These are phyloP conservation scores for Pichia phayaonensis DNA, from an alignment of 805 yeast genomes.

Conservation along the genomic window DNA sequence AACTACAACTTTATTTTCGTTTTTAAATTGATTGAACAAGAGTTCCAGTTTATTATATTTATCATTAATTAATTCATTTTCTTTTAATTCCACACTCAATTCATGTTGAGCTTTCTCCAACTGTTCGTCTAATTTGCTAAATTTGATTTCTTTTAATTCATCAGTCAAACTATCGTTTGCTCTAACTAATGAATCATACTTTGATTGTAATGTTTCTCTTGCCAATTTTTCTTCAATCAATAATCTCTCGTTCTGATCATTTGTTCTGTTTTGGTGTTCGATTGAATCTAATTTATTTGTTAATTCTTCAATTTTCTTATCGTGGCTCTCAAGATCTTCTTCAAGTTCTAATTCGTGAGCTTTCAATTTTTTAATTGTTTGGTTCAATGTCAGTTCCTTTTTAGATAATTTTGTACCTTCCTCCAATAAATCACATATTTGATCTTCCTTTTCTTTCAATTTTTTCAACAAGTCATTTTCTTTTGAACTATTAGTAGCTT, in stretches of 20 bases:
- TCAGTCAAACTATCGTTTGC: slow-evolving; percentile 21
- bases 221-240: slow-evolving; percentile 28
- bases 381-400: slow-evolving; percentile 62
- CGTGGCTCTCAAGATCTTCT: slow-evolving; percentile 26
- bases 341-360: slow-evolving; percentile 34
- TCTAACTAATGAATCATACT: slow-evolving; percentile 17
- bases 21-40: slow-evolving; percentile 19
- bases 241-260: not conserved
- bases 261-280: slow-evolving; percentile 1
- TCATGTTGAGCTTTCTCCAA: slow-evolving; percentile 27
- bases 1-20: slow-evolving; percentile 17
- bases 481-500: not conserved
- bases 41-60: slow-evolving; percentile 16
- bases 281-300: not conserved
- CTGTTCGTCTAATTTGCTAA: slow-evolving; percentile 29
- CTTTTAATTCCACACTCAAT: slow-evolving; percentile 26
- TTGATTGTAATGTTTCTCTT: slow-evolving; percentile 17
- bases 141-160: slow-evolving; percentile 27
- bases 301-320: slow-evolving; percentile 21
- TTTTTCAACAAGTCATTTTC: slow-evolving; percentile 15
- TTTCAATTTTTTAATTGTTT: slow-evolving; percentile 56
- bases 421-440: slow-evolving; percentile 55
- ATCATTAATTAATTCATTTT: slow-evolving; percentile 16
- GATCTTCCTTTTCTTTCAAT: slow-evolving; percentile 45
- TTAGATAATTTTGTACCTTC: slow-evolving; percentile 72